Evolutionary conservation across 2,329 filamentous ascomycete genomes (phyloP).

Genomic region (Sarocladium oryzae): DNA sequence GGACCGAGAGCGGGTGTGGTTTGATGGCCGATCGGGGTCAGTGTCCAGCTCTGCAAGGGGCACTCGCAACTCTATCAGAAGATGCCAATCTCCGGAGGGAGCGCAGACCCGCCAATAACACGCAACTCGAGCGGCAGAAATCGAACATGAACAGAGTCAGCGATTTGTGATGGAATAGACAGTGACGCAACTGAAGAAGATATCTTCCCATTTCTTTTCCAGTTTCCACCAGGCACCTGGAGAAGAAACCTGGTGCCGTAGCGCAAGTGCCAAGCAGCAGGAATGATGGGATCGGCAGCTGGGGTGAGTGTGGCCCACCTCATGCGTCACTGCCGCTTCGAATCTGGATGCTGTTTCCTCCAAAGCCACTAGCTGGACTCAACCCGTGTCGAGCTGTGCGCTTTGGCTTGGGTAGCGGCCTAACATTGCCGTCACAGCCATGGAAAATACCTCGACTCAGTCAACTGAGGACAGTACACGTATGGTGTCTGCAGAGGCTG

Average conservation of each 20-base stretch:
- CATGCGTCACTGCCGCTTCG: constrained; percentile 5
- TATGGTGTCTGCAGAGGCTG: background rate
- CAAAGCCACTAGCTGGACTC: background rate
- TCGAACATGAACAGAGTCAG: too few relatives aligned
- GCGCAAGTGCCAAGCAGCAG: background rate
- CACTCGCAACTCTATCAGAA: background rate
- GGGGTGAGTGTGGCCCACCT: constrained; percentile 1
- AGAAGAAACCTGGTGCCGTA: background rate
- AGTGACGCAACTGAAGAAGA: background rate
- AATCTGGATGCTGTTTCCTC: background rate
- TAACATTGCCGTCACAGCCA: background rate
- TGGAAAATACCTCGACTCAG: background rate
- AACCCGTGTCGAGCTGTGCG: background rate
- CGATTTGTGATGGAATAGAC: background rate
- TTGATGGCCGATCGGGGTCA: background rate
- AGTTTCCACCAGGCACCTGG: background rate
- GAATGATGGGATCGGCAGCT: background rate
- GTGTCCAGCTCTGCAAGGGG: background rate
- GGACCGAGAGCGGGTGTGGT: background rate
- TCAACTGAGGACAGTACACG: background rate
- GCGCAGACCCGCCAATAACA: too few relatives aligned
- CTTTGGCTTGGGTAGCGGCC: background rate
- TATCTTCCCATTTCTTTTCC: background rate
- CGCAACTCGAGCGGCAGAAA: too few relatives aligned
- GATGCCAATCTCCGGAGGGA: too few relatives aligned